Percentiles rank a stretch among this genome's conserved stretches.
Evolutionary conservation across 805 yeast species (phyloP).

Genomic region (Cyberlindnera bimundalis): DNA sequence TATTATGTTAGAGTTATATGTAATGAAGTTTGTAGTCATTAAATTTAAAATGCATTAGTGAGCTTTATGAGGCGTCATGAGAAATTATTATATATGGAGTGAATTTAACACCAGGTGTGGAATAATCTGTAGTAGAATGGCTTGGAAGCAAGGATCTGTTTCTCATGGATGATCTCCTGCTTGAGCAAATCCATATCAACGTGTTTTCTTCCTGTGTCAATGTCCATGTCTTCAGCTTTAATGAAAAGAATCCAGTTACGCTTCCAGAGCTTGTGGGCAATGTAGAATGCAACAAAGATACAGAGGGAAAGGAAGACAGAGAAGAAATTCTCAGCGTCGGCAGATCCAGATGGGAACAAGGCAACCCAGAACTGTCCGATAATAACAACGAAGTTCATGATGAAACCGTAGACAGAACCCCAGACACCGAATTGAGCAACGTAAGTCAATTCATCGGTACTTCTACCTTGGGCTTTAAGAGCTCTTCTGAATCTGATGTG

Average conservation of each 20-base stretch:
- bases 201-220: constrained; percentile 45
- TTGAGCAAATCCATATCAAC: constrained; percentile 49
- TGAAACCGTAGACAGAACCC: constrained; percentile 64
- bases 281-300: constrained; percentile 52
- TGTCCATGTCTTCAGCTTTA: constrained; percentile 37
- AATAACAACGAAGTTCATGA: constrained; percentile 56
- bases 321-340: constrained; percentile 61
- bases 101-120: constrained; percentile 44
- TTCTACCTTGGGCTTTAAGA: constrained; percentile 60
- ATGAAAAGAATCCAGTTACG: constrained; percentile 39
- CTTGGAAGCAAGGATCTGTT: constrained; percentile 37
- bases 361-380: constrained; percentile 84
- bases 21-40: neutral
- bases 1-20: neutral
- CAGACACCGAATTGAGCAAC: constrained; percentile 62
- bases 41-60: too few species aligned
- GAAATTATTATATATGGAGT: neutral
- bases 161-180: constrained; percentile 52
- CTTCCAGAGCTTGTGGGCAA: constrained; percentile 56
- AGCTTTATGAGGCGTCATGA: too few species aligned
- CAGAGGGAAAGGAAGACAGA: constrained; percentile 62
- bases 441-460: constrained; percentile 59
- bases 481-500: constrained; percentile 67
- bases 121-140: constrained; percentile 45
- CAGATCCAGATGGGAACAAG: constrained; percentile 57